A percentile compares a stretch with the other conserved stretches of the same genome.
These are phyloP conservation scores for Rhodotorula mucilaginosa DNA, from an alignment of 1,284 basidiomycete species.

Conservation along the genomic window DNA sequence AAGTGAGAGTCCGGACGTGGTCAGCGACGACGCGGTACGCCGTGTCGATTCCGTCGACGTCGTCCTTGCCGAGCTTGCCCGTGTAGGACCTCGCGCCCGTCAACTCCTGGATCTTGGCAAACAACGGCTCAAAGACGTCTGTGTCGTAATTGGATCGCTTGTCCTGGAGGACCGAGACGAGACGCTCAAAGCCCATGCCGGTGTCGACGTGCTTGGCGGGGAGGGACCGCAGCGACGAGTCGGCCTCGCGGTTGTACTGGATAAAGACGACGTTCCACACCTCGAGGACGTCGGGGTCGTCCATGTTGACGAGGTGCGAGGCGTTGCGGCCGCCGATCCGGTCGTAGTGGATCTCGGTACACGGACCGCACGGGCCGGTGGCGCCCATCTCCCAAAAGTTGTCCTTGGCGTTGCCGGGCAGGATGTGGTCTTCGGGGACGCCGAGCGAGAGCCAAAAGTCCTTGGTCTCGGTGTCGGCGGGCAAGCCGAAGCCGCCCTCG, in stretches of 20 bases:
- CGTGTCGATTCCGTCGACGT: slow-evolving; percentile 90
- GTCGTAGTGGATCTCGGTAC: slow-evolving; percentile 96
- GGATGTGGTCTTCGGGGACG: slow-evolving; percentile 80
- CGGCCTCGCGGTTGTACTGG: slow-evolving; percentile 92
- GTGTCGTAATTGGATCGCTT: slow-evolving; percentile 96
- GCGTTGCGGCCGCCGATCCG: slow-evolving; percentile 92
- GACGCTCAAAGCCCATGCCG: slow-evolving; percentile 97
- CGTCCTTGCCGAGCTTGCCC: slow-evolving; percentile 90
- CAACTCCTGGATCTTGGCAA: slow-evolving; percentile 80
- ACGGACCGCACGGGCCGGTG: slow-evolving; percentile 95
- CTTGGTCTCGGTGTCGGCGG: slow-evolving; percentile 78
- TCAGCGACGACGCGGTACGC: slow-evolving; percentile 97
- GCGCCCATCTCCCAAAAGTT: slow-evolving; percentile 99
- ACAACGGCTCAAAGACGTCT: slow-evolving; percentile 88
- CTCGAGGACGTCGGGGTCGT: slow-evolving; percentile 93
- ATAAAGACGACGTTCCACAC: slow-evolving; percentile 99
- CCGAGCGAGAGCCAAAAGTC: slow-evolving; percentile 84
- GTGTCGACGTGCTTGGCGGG: slow-evolving; percentile 97
- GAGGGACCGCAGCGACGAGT: slow-evolving; percentile 73
- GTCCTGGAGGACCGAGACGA: slow-evolving; percentile 90
- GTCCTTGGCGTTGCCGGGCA: slow-evolving; percentile 93
- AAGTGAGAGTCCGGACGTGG: slow-evolving; percentile 91
- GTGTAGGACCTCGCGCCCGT: slow-evolving; percentile 83
- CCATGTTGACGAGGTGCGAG: slow-evolving; percentile 84
- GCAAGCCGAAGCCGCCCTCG: slow-evolving; percentile 87